Percentiles rank a stretch among this genome's conserved stretches.
phyloP scores from a whole-genome alignment of 1,284 basidiomycete species.

The Ceratobasidium theobromae region DNA sequence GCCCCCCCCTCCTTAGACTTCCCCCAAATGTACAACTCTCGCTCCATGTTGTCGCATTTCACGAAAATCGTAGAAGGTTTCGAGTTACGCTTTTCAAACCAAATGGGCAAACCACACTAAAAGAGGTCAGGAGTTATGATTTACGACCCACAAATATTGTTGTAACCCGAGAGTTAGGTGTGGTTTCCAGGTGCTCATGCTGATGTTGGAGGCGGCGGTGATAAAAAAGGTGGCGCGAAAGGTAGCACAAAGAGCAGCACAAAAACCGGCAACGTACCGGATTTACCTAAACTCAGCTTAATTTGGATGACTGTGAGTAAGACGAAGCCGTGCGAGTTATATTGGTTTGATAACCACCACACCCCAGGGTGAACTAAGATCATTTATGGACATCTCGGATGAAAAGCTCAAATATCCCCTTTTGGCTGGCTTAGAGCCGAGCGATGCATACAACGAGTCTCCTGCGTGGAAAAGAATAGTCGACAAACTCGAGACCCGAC shows the following conservation, averaged over 20 bases:
- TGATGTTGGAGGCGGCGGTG: slow-evolving; percentile 33
- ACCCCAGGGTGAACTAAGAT: background rate
- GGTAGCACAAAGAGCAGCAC: background rate
- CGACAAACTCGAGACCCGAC: slow-evolving; percentile 14
- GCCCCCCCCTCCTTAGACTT: slow-evolving; percentile 8
- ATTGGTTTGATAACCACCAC: background rate
- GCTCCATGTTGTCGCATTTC: slow-evolving; percentile 28
- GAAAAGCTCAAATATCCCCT: slow-evolving; percentile 21
- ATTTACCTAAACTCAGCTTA: slow-evolving; percentile 4
- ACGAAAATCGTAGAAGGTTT: slow-evolving; percentile 31
- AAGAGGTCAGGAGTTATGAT: slow-evolving; percentile 8
- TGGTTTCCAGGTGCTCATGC: slow-evolving; percentile 32
- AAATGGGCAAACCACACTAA: slow-evolving; percentile 1
- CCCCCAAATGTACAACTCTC: slow-evolving; percentile 26
- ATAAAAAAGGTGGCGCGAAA: slow-evolving; percentile 28
- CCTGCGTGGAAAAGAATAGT: slow-evolving; percentile 22
- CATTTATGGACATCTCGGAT: slow-evolving; percentile 10
- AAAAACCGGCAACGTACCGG: background rate
- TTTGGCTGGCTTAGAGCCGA: background rate
- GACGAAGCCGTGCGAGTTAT: background rate
- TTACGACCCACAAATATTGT: background rate
- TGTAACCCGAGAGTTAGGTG: background rate
- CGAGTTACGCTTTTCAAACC: slow-evolving; percentile 20
- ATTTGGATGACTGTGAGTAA: slow-evolving; percentile 26
- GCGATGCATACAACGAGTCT: slow-evolving; percentile 19